Percentiles rank a stretch among this genome's conserved stretches.
These are phyloP conservation scores for Ceratocystis diversiconidia DNA, from an alignment of 2,329 filamentous ascomycete species.

Conservation along the genomic window DNA sequence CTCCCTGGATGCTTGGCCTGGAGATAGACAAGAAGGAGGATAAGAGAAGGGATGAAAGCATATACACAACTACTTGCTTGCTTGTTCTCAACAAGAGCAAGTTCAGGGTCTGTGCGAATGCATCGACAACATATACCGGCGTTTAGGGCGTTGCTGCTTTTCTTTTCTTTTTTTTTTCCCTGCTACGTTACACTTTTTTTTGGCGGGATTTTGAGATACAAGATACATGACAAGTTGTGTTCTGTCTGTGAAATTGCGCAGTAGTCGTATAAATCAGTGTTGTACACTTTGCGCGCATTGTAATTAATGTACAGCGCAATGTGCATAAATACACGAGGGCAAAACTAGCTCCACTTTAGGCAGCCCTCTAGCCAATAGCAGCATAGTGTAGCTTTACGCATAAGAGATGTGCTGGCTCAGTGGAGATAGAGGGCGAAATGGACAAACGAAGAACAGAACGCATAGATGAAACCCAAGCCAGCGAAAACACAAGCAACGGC, in stretches of 20 bases:
- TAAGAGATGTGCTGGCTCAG: neutral
- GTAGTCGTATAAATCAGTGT: neutral
- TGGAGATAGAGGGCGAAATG: neutral
- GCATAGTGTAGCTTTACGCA: neutral
- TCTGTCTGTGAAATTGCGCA: neutral
- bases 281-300: neutral
- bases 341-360: neutral
- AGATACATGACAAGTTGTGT: neutral
- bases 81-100: neutral
- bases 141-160: slow-evolving; percentile 8
- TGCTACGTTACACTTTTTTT: neutral
- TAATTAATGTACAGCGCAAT: too few relatives aligned
- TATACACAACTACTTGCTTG: neutral
- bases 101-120: neutral
- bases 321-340: neutral
- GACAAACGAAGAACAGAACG: neutral
- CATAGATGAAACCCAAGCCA: neutral
- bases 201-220: neutral
- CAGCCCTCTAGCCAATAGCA: neutral
- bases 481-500: neutral
- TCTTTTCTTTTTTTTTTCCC: neutral
- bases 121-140: slow-evolving; percentile 4
- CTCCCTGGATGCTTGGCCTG: neutral
- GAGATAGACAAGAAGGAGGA: neutral
- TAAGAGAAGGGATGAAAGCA: neutral